Percentiles rank a stretch among this genome's conserved stretches.
Evolutionary conservation across 1,284 basidiomycete genomes (phyloP).

Genomic region (Tilletia setariae): DNA sequence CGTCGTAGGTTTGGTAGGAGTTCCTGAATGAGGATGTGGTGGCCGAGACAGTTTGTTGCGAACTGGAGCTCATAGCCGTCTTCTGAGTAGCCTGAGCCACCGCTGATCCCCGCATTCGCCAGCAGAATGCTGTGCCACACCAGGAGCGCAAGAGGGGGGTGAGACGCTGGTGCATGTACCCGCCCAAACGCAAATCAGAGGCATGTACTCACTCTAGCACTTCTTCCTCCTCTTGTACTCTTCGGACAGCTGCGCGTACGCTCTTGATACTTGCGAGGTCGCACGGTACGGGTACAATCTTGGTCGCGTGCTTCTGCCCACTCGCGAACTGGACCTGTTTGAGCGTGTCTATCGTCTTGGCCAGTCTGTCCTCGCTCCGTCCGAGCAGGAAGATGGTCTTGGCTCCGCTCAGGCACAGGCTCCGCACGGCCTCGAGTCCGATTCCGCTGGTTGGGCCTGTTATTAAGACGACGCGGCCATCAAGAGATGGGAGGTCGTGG

Average conservation of each 20-base stretch:
- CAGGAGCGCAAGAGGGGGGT: background rate
- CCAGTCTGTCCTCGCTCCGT: background rate
- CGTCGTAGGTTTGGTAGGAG: constrained; percentile 27
- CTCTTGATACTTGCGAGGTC: constrained; percentile 10
- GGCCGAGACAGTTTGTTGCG: constrained; percentile 43
- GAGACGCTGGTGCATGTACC: background rate
- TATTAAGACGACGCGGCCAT: constrained; percentile 8
- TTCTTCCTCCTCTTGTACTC: constrained; percentile 2
- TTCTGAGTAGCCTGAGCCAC: constrained; percentile 24
- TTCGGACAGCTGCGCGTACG: background rate
- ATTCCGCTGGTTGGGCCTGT: constrained; percentile 11
- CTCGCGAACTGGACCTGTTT: background rate
- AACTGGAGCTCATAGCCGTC: constrained; percentile 43
- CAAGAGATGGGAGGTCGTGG: background rate
- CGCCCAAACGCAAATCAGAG: background rate
- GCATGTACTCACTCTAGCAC: background rate
- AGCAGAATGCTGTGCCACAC: background rate
- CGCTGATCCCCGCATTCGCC: constrained; percentile 2
- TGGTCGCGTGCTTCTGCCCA: background rate
- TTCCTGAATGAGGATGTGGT: constrained; percentile 37
- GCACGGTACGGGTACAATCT: background rate
- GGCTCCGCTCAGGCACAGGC: background rate
- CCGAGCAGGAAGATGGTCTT: constrained; percentile 12
- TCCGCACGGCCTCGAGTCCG: constrained; percentile 1
- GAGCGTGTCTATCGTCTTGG: background rate